A percentile compares a stretch with the other conserved stretches of the same genome.
These are phyloP conservation scores for Skeletonema menzelii DNA, from an alignment of 108 stramenopile species.

Conservation along the genomic window DNA sequence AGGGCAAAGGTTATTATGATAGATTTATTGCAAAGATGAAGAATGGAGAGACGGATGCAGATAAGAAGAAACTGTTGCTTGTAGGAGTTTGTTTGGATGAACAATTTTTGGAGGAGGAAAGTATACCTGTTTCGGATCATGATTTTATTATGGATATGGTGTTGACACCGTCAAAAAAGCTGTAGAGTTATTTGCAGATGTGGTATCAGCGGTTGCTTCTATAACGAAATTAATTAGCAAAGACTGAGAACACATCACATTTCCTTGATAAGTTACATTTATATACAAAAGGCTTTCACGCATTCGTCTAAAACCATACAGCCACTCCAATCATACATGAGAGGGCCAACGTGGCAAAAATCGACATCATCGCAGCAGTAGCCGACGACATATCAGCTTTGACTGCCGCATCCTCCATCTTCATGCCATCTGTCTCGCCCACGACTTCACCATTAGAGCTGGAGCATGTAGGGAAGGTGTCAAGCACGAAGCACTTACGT, in stretches of 20 bases:
- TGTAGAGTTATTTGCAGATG: background rate
- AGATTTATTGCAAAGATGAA: slow-evolving; percentile 79
- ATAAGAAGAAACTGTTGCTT: slow-evolving; percentile 44
- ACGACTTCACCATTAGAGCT: background rate
- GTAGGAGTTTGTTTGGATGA: slow-evolving; percentile 77
- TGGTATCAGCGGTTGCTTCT: background rate
- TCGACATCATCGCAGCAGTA: background rate
- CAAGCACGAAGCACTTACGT: slow-evolving; percentile 37
- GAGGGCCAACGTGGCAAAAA: background rate
- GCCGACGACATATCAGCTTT: background rate
- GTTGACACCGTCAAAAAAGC: slow-evolving; percentile 27
- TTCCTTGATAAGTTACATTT: background rate
- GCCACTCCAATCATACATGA: background rate
- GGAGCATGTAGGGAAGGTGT: background rate
- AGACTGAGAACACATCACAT: background rate
- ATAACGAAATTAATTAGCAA: no score
- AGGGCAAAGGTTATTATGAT: slow-evolving; percentile 94
- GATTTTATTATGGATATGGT: slow-evolving; percentile 78
- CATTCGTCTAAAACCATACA: background rate
- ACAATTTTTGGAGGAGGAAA: slow-evolving; percentile 41
- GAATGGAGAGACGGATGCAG: background rate
- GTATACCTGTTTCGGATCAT: slow-evolving; percentile 61
- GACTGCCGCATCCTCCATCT: background rate
- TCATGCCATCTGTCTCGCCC: background rate
- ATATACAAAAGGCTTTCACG: background rate